Conservation (phyloP, 768 basidiomycete species). For the Leccinum olivaceopallidum region DNA sequence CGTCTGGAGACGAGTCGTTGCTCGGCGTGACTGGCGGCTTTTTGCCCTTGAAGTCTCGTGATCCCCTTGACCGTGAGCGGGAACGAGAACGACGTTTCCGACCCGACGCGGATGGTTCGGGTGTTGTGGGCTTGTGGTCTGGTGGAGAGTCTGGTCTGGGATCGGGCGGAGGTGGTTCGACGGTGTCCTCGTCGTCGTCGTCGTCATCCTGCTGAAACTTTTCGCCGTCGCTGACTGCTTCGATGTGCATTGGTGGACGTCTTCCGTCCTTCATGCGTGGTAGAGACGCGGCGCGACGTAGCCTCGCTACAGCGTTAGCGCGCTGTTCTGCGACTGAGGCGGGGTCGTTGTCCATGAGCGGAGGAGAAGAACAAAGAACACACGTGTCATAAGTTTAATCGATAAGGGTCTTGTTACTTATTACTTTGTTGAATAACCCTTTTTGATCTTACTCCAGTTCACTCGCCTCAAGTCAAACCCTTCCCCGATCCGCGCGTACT, state of each 20-base stretch:
- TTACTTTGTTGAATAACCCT: background rate
- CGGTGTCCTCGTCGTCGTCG: slow-evolving; percentile 33
- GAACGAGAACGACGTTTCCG: slow-evolving; percentile 75
- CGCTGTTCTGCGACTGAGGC: slow-evolving; percentile 71
- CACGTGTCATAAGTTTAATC: background rate
- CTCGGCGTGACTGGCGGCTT: slow-evolving; percentile 48
- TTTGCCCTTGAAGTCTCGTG: slow-evolving; percentile 72
- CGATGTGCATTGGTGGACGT: slow-evolving; percentile 83
- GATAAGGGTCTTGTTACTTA: too few relatives aligned
- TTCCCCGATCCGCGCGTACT: slow-evolving; percentile 49
- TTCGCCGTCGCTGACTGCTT: slow-evolving; percentile 83
- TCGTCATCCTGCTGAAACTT: slow-evolving; percentile 38
- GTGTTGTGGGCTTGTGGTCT: slow-evolving; percentile 34
- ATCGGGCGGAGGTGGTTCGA: slow-evolving; percentile 19
- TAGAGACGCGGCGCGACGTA: slow-evolving; percentile 89
- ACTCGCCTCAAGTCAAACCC: slow-evolving; percentile 47
- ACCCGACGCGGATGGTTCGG: slow-evolving; percentile 41
- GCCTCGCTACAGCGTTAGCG: slow-evolving; percentile 83
- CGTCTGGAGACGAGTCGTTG: slow-evolving; percentile 74
- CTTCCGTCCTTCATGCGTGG: slow-evolving; percentile 91
- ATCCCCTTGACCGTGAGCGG: slow-evolving; percentile 57
- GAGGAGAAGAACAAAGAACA: background rate
- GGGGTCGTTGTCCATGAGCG: slow-evolving; percentile 36
- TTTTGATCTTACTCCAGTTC: slow-evolving; percentile 35
- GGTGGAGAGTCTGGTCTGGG: slow-evolving; percentile 29